Base-by-base conservation (phyloP, 2,329 filamentous ascomycete species). In the Sporothrix inflata region DNA sequence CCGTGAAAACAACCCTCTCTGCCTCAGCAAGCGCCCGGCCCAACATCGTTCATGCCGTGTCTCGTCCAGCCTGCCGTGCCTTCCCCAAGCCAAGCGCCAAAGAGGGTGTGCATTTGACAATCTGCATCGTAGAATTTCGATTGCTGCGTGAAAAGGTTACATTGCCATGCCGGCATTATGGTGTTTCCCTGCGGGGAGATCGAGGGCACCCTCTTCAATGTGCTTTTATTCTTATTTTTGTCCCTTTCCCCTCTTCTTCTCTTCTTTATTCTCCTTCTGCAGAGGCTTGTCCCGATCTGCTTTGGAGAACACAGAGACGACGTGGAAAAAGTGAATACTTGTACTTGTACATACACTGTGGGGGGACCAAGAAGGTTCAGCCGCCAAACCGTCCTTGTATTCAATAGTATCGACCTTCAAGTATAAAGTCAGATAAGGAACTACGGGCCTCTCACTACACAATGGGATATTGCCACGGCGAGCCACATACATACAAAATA, bases 11-110 rank as follows among this genome's bases (percentile, higher is more conserved):
- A 57, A 12, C 16, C 5, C 2, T 57, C 27, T 24, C n/a, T 24
- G 38, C 34, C 24, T 63, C 34, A 63, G 34, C 57, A 63, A 63
- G 57, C 57, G 57, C 57, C 57, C 57, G 34, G 34, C 11, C 21
- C 42, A 40, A 19, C 34, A 2, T 63, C 14, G 34, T 63, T 42
- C n/a, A 63, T 63, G 57, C 57, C 57, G 34, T 63, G 57, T 63
- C 38, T 42, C 57, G 9, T 53, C 49, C 27, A 34, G 27, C 34
- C 57, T 42, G n/a, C 57, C 12, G 57, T 38, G 34, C 12, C 57
- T 61, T 45, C 42, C 16, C 42, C 12, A 11, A 45, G 16, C 42
- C 42, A 47, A 19, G 14, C 42, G 14, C 42, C 16, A 16, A 63
- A 65, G 60, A 65, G n/a, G 57, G 30, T 40, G 57, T 40, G 30